A percentile compares a stretch with the other conserved stretches of the same genome.
Conservation (phyloP, 768 basidiomycete species). For the Tubosaeta sp. region DNA sequence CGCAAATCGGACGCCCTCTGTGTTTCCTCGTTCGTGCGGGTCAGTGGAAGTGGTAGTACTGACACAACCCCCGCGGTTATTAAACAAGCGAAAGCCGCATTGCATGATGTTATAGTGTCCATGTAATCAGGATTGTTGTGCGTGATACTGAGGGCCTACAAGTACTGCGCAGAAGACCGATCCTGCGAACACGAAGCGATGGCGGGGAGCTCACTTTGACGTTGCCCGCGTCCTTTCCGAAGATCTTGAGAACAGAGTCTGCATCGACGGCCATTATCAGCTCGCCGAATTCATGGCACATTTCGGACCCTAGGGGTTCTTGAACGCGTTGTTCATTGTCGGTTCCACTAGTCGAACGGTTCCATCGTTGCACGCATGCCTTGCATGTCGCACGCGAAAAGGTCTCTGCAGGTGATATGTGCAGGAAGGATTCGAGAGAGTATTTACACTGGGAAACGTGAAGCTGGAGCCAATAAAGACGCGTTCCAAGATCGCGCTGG, state of each 20-base stretch:
- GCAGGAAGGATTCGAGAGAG: constrained; percentile 8
- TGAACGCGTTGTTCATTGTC: not conserved
- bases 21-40: too few relatives aligned
- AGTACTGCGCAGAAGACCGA: too few relatives aligned
- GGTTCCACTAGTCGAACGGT: not conserved
- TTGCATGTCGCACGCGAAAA: not conserved
- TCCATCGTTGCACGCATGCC: constrained; percentile 2
- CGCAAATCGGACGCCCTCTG: not conserved
- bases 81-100: too few relatives aligned
- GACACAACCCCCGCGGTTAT: too few relatives aligned
- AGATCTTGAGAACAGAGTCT: constrained; percentile 3
- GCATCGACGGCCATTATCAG: constrained; percentile 3
- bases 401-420: not conserved
- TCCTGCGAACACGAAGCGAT: too few relatives aligned
- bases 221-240: not conserved
- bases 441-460: not conserved
- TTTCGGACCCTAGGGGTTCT: not conserved
- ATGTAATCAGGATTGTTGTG: too few relatives aligned
- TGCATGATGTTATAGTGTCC: too few relatives aligned
- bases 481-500: not conserved
- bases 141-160: too few relatives aligned
- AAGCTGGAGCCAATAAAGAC: not conserved
- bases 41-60: too few relatives aligned
- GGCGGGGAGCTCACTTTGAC: too few relatives aligned
- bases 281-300: constrained; percentile 1